Evolutionary conservation across 2,329 filamentous ascomycete genomes (phyloP).

Genomic region (Microdochium nivale): DNA sequence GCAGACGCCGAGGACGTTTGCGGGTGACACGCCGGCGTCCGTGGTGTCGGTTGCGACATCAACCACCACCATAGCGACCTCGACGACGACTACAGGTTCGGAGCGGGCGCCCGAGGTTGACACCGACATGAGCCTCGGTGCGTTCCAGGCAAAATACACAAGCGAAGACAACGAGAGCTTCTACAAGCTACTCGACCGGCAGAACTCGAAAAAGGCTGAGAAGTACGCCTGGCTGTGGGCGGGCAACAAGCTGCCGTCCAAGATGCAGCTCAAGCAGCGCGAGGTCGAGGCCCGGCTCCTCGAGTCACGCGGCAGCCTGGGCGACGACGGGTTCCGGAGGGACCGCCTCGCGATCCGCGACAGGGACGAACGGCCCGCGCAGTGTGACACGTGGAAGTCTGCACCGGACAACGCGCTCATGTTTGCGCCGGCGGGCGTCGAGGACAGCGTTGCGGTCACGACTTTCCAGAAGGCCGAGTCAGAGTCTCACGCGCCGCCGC

Average conservation of each 20-base stretch:
- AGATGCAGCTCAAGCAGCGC: conserved; percentile 64
- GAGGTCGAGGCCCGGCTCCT: conserved; percentile 47
- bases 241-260: conserved; percentile 78
- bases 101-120: conserved; percentile 47
- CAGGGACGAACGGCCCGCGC: conserved; percentile 62
- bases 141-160: conserved; percentile 89
- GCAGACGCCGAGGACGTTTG: conserved; percentile 57
- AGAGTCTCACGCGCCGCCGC: conserved; percentile 65
- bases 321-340: conserved; percentile 48
- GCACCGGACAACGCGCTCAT: conserved; percentile 77
- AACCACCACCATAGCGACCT: conserved; percentile 14
- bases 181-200: conserved; percentile 81
- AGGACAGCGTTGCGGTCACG: conserved; percentile 51
- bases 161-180: conserved; percentile 98
- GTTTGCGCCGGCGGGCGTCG: conserved; percentile 65
- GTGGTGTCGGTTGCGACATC: conserved; percentile 30
- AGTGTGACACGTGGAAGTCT: conserved; percentile 67
- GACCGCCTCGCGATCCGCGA: conserved; percentile 58
- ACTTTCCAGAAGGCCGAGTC: conserved; percentile 54
- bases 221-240: conserved; percentile 87
- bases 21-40: conserved; percentile 66
- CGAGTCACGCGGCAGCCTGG: conserved; percentile 33
- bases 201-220: conserved; percentile 75
- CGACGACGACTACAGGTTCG: conserved; percentile 19
- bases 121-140: conserved; percentile 69